A percentile compares a stretch with the other conserved stretches of the same genome.
These are phyloP conservation scores for Harrya chromipes DNA, from an alignment of 768 basidiomycete species.

Conservation along the genomic window DNA sequence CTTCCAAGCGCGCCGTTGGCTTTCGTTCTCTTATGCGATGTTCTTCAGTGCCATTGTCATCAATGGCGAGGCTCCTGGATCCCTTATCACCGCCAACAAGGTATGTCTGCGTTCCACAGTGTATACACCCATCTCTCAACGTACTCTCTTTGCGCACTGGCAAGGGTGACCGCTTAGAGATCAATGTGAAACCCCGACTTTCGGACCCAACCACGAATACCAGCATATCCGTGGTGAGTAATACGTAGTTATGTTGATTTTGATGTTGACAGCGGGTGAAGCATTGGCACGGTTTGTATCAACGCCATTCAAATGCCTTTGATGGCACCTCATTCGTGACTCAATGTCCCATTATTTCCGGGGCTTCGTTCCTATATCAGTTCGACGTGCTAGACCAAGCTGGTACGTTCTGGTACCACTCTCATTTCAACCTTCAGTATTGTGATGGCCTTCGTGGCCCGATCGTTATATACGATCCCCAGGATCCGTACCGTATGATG, in stretches of 20 bases:
- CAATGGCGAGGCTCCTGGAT: constrained; percentile 40
- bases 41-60: constrained; percentile 36
- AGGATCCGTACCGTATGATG: constrained; percentile 28
- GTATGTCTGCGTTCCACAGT: constrained; percentile 8
- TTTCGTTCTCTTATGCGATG: constrained; percentile 3
- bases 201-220: constrained; percentile 37
- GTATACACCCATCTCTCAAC: background rate
- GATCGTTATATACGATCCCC: constrained; percentile 44
- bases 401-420: constrained; percentile 48
- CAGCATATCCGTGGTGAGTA: constrained; percentile 40
- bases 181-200: constrained; percentile 41
- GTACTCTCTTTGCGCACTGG: no score
- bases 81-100: constrained; percentile 40
- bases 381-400: constrained; percentile 29
- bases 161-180: constrained; percentile 38
- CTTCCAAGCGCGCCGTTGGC: constrained; percentile 17
- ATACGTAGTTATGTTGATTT: background rate
- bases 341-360: constrained; percentile 42
- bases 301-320: constrained; percentile 39
- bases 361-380: constrained; percentile 39
- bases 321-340: constrained; percentile 49
- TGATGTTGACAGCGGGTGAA: constrained; percentile 3
- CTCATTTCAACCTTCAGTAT: constrained; percentile 48
- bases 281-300: constrained; percentile 51
- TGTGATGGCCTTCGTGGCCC: constrained; percentile 55